Percentiles rank a stretch among this genome's conserved stretches.
These are phyloP conservation scores for Rhynchospora tenuis DNA, from an alignment of 176 grass and related monocot species.

Conservation along the genomic window DNA sequence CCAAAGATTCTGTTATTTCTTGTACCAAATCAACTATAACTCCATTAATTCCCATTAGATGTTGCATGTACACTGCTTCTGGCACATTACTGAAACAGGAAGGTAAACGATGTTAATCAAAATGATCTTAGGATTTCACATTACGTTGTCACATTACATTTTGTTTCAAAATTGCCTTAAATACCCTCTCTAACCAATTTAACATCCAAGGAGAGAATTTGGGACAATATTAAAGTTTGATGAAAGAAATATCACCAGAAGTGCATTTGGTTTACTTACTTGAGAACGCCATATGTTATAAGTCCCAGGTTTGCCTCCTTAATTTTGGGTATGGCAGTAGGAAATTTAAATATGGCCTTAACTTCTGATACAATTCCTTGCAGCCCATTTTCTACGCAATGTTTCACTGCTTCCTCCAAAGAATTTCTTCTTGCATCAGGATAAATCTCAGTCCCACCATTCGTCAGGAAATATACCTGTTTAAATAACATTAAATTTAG, in stretches of 20 bases:
- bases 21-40: conserved; percentile 86
- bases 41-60: conserved; percentile 74
- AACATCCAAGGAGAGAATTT: neutral
- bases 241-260: neutral
- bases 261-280: conserved; percentile 37
- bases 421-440: conserved; percentile 67
- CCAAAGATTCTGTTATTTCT: conserved; percentile 64
- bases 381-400: conserved; percentile 46
- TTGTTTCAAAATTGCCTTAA: neutral
- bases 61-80: conserved; percentile 85
- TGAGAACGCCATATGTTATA: conserved; percentile 69
- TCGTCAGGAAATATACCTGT: conserved; percentile 93
- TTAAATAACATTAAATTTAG: neutral
- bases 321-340: conserved; percentile 52
- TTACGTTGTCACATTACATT: neutral
- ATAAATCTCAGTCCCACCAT: conserved; percentile 52
- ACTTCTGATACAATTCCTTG: conserved; percentile 88
- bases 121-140: neutral
- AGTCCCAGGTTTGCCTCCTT: conserved; percentile 76
- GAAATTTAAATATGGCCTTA: conserved; percentile 59
- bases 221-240: neutral
- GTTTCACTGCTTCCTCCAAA: conserved; percentile 72
- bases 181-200: neutral
- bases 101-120: neutral
- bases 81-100: conserved; percentile 67